Evolutionary conservation across 352 stramenopile genomes (phyloP).

Genomic region (Phytophthora colocasiae): DNA sequence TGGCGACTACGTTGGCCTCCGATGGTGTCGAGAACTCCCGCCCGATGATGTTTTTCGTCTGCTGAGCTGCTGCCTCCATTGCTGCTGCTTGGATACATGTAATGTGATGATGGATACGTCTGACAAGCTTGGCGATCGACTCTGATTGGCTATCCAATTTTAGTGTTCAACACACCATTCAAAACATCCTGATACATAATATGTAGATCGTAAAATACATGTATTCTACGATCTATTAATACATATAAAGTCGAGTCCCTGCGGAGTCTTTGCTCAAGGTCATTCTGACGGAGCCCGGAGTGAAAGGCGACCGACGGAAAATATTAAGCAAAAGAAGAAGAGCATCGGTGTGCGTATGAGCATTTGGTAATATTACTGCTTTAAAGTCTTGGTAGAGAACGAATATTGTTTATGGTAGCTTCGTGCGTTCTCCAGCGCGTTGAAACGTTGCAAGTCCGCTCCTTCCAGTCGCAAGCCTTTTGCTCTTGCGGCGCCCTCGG

Average conservation of each 20-base stretch:
- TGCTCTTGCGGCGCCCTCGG: conserved; percentile 35
- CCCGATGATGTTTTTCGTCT: conserved; percentile 67
- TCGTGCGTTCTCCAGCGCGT: conserved; percentile 4
- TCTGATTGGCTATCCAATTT: conserved; percentile 1
- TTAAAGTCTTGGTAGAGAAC: conserved; percentile 26
- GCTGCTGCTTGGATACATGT: conserved; percentile 70
- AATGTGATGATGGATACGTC: conserved; percentile 24
- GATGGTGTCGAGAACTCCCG: conserved; percentile 54
- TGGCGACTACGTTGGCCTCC: not conserved
- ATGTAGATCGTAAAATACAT: no score
- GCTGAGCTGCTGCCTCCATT: conserved; percentile 56
- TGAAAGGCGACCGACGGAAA: no score
- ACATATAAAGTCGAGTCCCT: no score
- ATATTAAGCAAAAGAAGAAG: no score
- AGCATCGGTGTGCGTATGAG: not conserved
- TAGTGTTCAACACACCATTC: not conserved
- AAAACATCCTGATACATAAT: no score
- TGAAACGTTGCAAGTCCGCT: conserved; percentile 9
- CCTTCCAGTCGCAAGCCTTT: conserved; percentile 36
- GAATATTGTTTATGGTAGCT: conserved; percentile 19
- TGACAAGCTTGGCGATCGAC: not conserved
- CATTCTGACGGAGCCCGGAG: no score
- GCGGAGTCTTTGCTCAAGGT: no score
- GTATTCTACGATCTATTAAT: no score
- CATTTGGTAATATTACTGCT: conserved; percentile 7